Conservation (phyloP, 2,329 filamentous ascomycete species). For the Byssochlamys sp. region DNA sequence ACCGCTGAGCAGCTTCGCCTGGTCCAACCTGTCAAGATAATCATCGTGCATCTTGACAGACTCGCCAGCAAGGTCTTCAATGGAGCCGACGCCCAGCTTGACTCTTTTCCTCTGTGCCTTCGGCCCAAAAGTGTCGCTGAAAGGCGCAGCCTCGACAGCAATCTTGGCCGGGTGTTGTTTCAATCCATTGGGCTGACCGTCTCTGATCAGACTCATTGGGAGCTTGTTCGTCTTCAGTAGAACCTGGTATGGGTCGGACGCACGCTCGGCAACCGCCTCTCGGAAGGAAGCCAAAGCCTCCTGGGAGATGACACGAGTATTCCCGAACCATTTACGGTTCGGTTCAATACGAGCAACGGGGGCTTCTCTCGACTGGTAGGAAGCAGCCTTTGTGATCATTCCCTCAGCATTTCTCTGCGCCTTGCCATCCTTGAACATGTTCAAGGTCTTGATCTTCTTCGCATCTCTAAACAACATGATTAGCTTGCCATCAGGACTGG, state of each 20-base stretch:
- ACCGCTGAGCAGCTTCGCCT: conserved; percentile 66
- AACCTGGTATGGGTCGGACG: conserved; percentile 82
- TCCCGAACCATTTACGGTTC: conserved; percentile 95
- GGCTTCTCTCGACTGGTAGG: conserved; percentile 71
- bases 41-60: conserved; percentile 70
- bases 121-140: conserved; percentile 80
- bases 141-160: conserved; percentile 76
- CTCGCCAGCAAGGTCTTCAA: conserved; percentile 71
- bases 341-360: conserved; percentile 85
- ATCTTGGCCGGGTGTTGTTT: conserved; percentile 94
- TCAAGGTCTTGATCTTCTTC: conserved; percentile 80
- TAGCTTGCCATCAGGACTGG: not conserved
- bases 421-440: conserved; percentile 82
- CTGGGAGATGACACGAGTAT: conserved; percentile 82
- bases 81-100: conserved; percentile 72
- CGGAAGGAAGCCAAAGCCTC: conserved; percentile 79
- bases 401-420: conserved; percentile 72
- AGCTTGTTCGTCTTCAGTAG: conserved; percentile 96
- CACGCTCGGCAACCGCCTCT: conserved; percentile 81
- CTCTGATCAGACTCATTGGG: conserved; percentile 85
- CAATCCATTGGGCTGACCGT: conserved; percentile 68
- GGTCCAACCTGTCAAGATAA: conserved; percentile 71
- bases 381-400: conserved; percentile 73
- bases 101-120: conserved; percentile 89
- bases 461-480: conserved; percentile 43